These are phyloP conservation scores for Plasmodium billcollinsi DNA, from an alignment of 169 alveolate genomes.

Conservation along the genomic window DNA sequence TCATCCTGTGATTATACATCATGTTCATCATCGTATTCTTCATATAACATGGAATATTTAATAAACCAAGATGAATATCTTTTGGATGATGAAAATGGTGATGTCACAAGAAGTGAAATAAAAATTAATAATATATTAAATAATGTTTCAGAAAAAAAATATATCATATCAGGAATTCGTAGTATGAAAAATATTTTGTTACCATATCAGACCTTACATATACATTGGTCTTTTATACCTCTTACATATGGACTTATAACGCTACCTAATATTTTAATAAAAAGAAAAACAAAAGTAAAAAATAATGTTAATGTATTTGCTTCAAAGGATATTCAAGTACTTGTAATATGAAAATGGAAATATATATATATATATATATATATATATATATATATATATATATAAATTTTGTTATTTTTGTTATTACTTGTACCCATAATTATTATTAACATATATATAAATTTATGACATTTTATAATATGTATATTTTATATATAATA, in stretches of 20 bases:
- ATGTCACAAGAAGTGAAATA: too few relatives aligned
- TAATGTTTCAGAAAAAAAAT: constrained; percentile 8
- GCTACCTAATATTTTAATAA: constrained; percentile 44
- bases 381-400: too few relatives aligned
- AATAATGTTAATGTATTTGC: constrained; percentile 62
- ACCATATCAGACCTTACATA: constrained; percentile 56
- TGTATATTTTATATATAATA: too few relatives aligned
- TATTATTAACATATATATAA: too few relatives aligned
- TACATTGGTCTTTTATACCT: constrained; percentile 55
- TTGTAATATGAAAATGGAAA: constrained; percentile 18
- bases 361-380: too few relatives aligned
- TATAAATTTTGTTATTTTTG: too few relatives aligned
- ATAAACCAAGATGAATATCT: constrained; percentile 20
- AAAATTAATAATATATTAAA: too few relatives aligned
- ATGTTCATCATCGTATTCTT: constrained; percentile 24
- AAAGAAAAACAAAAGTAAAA: constrained; percentile 63
- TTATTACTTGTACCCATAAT: too few relatives aligned
- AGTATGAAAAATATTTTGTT: constrained; percentile 64
- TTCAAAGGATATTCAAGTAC: constrained; percentile 36
- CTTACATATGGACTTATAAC: constrained; percentile 39
- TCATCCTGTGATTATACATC: not conserved
- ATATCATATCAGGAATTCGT: constrained; percentile 44
- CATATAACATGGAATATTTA: constrained; percentile 46
- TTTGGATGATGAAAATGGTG: constrained; percentile 16
- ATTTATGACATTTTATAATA: too few relatives aligned